Base-by-base conservation (phyloP, 345 rosid species). In the Hypericum perforatum region DNA sequence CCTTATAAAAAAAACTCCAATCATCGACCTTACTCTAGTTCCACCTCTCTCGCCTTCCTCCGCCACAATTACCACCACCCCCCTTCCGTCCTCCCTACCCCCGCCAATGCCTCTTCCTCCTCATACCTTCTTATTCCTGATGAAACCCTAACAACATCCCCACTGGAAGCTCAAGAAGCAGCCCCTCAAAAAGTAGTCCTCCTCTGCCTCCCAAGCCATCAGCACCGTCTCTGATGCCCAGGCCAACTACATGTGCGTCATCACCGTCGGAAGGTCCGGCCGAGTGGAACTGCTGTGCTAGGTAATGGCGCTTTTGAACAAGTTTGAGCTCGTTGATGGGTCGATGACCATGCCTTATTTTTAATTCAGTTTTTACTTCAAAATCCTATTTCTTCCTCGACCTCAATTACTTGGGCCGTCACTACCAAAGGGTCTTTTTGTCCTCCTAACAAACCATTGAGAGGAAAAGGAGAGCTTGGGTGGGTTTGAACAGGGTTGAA, bases 191-290 rank as follows among this genome's bases (percentile, higher is more conserved):
- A 76, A 74, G 44, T 77, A 86, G n/a, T 73, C 69, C 67, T 81
- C 98, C 40, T 74, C 89, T 9, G 80, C 86, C 10, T 59, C 84
- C n/a, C 89, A 91, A 56, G 89, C 98, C 12, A 57, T 84, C 62
- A 96, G 96, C 38, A 75, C 81, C 5, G 95, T 87, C 2, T 85
- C 84, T 37, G 79, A 94, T 0, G 80, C 96, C n/a, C 96, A 91
- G 63, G 96, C 98, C 8, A 91, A 91, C 74, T 91, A 84, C 73
- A 91, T 91, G 98, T 91, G 96, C 39, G 98, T 91, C 52, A 69
- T 84, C 37, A 82, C 87, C 44, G 56, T 70, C 9, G 66, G 43
- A 6, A 37, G 61, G 41, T 54, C 65, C 13, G 41, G 37, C 6
- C 89, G 90, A 13, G 70, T 75, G 36, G 97, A 91, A 76, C 58